Base-by-base conservation (phyloP, 768 basidiomycete genomes). In the Sarcodon sp. region DNA sequence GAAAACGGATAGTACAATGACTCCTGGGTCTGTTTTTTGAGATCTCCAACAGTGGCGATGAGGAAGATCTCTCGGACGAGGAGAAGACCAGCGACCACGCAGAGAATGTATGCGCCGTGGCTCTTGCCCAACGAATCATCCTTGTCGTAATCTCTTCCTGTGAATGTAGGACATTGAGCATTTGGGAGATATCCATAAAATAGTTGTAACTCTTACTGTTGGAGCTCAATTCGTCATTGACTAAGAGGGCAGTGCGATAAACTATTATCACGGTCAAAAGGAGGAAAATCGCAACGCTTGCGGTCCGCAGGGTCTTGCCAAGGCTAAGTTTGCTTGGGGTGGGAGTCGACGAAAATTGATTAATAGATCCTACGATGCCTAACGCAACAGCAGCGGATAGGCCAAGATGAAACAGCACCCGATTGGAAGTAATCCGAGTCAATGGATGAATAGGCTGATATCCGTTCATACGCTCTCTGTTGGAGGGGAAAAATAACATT, bases 1-100 rank as follows among this genome's bases (percentile, higher is more conserved):
- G 59, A 34, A 31, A 68, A 52, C 3, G 65, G 64, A 35, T 64
- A 66, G 59, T 62, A 65, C 7, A 64, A 33, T 0, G 47, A 51
- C 39, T 67, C 63, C 12, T 60, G 55, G 37, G 57, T 54, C 45
- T 65, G 62, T 3, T 43, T 12, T 0, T 44, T n/a, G 1, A 18
- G 1, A 0, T 58, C 36, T 44, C 36, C 35, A 27, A 47, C 45
- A 6, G 61, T 64, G 6, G 57, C 61, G 50, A 58, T 45, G 21
- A 64, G 57, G 57, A 66, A 66, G 43, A 54, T 51, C 44, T 65
- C 60, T 16, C 62, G 59, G 1, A 44, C 52, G 43, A 67, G 46
- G 18, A 63, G 59, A 32, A 62, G 53, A 33, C 55, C 3, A 1
- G 53, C 49, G 7, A 66, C 54, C 38, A 46, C 18, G 13, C 57